phyloP scores from a whole-genome alignment of 768 basidiomycete species.

The Termitomyces sp. region DNA sequence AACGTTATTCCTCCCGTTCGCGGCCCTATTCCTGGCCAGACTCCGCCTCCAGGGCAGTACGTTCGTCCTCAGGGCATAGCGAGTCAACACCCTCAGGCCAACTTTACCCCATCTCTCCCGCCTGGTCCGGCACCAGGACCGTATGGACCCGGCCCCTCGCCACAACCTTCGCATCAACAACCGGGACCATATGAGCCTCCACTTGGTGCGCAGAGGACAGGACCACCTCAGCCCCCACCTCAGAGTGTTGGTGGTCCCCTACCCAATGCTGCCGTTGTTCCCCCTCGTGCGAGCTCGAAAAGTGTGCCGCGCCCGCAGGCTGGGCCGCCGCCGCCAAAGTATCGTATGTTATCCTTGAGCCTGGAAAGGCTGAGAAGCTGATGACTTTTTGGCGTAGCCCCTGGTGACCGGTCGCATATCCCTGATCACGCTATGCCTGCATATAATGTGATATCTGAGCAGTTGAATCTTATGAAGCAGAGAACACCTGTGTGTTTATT shows the following conservation, averaged over 20 bases:
- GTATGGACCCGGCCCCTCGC: constrained; percentile 10
- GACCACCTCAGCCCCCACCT: constrained; percentile 18
- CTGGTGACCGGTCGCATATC: constrained; percentile 91
- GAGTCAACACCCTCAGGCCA: constrained; percentile 15
- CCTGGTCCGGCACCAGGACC: constrained; percentile 23
- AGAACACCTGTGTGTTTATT: constrained; percentile 60
- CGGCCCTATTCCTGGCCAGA: constrained; percentile 35
- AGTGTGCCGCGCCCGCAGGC: constrained; percentile 15
- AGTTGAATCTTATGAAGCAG: constrained; percentile 65
- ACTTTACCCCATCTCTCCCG: constrained; percentile 22
- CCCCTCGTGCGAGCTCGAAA: constrained; percentile 17
- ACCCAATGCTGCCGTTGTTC: constrained; percentile 28
- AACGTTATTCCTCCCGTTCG: constrained; percentile 41
- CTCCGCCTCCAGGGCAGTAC: constrained; percentile 37
- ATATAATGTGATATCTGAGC: constrained; percentile 57
- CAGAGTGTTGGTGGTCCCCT: constrained; percentile 29
- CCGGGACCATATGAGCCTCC: constrained; percentile 38
- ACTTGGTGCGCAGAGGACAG: constrained; percentile 24
- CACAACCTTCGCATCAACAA: constrained; percentile 16
- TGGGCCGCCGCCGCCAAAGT: constrained; percentile 34
- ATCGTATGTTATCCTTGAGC: constrained; percentile 30
- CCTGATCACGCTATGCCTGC: constrained; percentile 62
- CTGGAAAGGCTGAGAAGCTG: background rate
- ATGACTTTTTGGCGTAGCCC: constrained; percentile 42
- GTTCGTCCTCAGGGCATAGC: constrained; percentile 23